Evolutionary conservation across 495 filamentous ascomycete species (phyloP).

Genomic region (Penicillium steckii): DNA sequence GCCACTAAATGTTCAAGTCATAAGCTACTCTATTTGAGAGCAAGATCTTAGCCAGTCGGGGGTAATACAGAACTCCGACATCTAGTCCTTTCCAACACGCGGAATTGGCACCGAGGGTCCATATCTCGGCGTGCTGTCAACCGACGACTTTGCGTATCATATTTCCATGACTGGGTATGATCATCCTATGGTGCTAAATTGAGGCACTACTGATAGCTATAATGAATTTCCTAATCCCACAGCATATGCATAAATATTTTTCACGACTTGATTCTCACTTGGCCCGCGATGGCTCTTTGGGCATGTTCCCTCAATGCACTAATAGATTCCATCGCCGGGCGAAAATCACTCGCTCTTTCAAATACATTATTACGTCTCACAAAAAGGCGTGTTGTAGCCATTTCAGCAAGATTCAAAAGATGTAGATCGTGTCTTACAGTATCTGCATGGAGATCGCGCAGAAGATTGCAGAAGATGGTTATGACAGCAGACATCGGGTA

Average conservation of each 20-base stretch:
- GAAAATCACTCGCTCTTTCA: background rate
- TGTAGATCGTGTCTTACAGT: background rate
- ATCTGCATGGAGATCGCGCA: background rate
- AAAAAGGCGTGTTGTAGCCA: background rate
- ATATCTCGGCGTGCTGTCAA: background rate
- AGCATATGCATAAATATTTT: too few relatives aligned
- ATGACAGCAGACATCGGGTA: background rate
- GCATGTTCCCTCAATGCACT: background rate
- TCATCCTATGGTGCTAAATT: too few relatives aligned
- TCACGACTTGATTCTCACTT: too few relatives aligned
- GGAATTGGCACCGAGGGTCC: background rate
- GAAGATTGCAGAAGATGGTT: background rate
- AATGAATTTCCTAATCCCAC: too few relatives aligned
- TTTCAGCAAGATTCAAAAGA: background rate
- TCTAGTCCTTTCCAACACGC: too few relatives aligned
- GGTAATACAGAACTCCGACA: too few relatives aligned
- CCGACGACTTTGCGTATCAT: background rate
- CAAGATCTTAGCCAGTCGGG: too few relatives aligned
- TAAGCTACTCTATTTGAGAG: too few relatives aligned
- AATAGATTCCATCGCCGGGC: background rate
- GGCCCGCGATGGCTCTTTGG: background rate
- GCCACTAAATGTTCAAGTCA: background rate
- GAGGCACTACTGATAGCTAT: background rate
- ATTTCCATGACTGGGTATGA: background rate
- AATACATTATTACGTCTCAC: background rate